phyloP scores from a whole-genome alignment of 352 stramenopile species.

The Pseudoperonospora humuli region DNA sequence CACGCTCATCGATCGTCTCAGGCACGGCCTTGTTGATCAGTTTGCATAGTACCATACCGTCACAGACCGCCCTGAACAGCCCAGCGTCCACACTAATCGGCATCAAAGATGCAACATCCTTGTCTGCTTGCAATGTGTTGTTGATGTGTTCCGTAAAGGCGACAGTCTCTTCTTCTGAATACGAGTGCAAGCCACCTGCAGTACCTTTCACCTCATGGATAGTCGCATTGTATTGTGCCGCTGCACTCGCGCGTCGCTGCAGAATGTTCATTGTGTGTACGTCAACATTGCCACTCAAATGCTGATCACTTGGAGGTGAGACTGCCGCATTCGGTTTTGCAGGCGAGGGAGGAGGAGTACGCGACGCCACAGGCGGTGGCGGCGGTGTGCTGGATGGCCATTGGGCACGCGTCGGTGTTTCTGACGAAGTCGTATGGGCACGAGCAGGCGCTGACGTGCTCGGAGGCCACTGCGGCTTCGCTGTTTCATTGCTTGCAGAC shows the following conservation, averaged over 20 bases:
- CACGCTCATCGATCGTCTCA: slow-evolving; percentile 88
- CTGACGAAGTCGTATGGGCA: slow-evolving; percentile 1
- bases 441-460: slow-evolving; percentile 5
- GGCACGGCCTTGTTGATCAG: slow-evolving; percentile 87
- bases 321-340: slow-evolving; percentile 8
- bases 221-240: slow-evolving; percentile 49
- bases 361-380: slow-evolving; percentile 8
- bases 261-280: slow-evolving; percentile 48
- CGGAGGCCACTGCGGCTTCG: slow-evolving; percentile 39
- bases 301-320: slow-evolving; percentile 6
- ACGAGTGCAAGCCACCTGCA: slow-evolving; percentile 75
- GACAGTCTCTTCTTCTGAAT: slow-evolving; percentile 85
- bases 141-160: slow-evolving; percentile 92
- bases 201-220: slow-evolving; percentile 80
- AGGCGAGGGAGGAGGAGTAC: slow-evolving; percentile 19
- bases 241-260: slow-evolving; percentile 53
- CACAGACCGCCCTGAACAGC: slow-evolving; percentile 73
- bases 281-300: slow-evolving; percentile 21
- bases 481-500: slow-evolving; percentile 8
- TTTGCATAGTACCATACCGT: slow-evolving; percentile 88
- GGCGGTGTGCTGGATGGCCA: slow-evolving; percentile 38
- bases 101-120: slow-evolving; percentile 50
- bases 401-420: slow-evolving; percentile 33
- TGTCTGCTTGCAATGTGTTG: slow-evolving; percentile 68
- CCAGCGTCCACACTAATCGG: slow-evolving; percentile 74